Evolutionary conservation across 495 filamentous ascomycete genomes (phyloP), one percentile per base, ranked within the genome.

Genomic region (Penicillium cataractarum): DNA sequence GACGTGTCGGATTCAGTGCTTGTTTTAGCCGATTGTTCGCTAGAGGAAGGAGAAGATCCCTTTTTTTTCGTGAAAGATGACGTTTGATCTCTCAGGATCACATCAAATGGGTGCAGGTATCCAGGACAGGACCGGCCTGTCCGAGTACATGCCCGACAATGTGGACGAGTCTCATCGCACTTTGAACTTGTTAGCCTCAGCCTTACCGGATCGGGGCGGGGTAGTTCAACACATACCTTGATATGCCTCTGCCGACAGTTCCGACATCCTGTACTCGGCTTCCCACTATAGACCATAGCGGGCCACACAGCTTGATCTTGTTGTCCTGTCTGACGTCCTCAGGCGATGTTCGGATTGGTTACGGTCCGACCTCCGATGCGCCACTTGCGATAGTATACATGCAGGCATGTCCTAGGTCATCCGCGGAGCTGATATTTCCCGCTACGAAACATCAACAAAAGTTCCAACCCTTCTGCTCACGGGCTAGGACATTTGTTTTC

Each of bases 241-340:
- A 89, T 89, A 72, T 82, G 84, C 63, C 87, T 78, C 33, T 80
- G 81, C 60, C 88, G 82, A 72, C 89, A 91, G 60, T 82, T 87
- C 57, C 83, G 83, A 71, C 89, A 90, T 44, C 87, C 86, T 65
- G 86, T 86, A 63, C 87, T 89, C 65, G 87, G 87, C 65, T 89
- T 90, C 32, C 89, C 88, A 68, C 83, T 83, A 71, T 90, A 89
- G n/a, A 90, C 88, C 87, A 90, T 91, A 26, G 37, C 35, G 22
- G 49, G 21, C 27, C 7, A 8, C 10, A 15, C n/a, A 26, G 6
- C 17, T 4, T 27, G 32, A 3, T n/a, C n/a, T n/a, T n/a, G 24
- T 17, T 40, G 3, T 1, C 8, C 19, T 27, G 2, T 7, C 35
- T 42, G 8, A n/a, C 19, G 32, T 29, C 8, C 24, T 27, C 24